Conservation (phyloP, 768 basidiomycete genomes). For the Termitomyces sp. region DNA sequence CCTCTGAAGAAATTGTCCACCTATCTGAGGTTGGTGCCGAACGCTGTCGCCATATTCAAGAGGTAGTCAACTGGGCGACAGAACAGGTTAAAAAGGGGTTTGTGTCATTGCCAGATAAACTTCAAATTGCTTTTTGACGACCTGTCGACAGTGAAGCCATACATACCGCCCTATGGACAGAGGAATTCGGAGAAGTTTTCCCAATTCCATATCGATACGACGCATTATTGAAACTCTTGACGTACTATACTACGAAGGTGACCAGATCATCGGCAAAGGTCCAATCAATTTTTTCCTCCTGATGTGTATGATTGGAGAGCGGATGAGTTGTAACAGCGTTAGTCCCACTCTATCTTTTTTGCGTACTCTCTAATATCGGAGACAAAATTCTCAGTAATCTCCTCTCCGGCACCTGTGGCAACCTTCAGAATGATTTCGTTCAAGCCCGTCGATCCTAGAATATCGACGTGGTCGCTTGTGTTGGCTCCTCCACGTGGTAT, state of each 20-base stretch:
- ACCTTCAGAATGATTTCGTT: constrained; percentile 93
- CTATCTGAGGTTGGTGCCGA: constrained; percentile 14
- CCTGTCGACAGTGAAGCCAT: constrained; percentile 17
- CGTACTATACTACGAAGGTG: constrained; percentile 22
- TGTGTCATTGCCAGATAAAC: not conserved
- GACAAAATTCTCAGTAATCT: constrained; percentile 66
- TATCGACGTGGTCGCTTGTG: constrained; percentile 89
- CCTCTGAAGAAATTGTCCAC: constrained; percentile 17
- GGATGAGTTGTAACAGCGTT: constrained; percentile 8
- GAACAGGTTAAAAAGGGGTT: constrained; percentile 14
- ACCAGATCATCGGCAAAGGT: constrained; percentile 15
- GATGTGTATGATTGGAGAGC: too few species aligned
- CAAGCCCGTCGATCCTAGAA: constrained; percentile 71
- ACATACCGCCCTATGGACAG: constrained; percentile 14
- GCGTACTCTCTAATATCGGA: constrained; percentile 80
- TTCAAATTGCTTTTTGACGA: not conserved
- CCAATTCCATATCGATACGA: constrained; percentile 12
- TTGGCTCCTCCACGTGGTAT: constrained; percentile 90
- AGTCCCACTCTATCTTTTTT: constrained; percentile 76
- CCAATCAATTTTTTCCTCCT: constrained; percentile 12
- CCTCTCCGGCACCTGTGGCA: constrained; percentile 76
- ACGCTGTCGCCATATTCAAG: constrained; percentile 15
- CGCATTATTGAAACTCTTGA: constrained; percentile 17
- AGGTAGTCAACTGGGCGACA: constrained; percentile 20
- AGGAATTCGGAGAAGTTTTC: constrained; percentile 16